Percentiles rank a stretch among this genome's conserved stretches.
phyloP scores from a whole-genome alignment of 169 alveolate genomes.

The Plasmodium coatneyi region DNA sequence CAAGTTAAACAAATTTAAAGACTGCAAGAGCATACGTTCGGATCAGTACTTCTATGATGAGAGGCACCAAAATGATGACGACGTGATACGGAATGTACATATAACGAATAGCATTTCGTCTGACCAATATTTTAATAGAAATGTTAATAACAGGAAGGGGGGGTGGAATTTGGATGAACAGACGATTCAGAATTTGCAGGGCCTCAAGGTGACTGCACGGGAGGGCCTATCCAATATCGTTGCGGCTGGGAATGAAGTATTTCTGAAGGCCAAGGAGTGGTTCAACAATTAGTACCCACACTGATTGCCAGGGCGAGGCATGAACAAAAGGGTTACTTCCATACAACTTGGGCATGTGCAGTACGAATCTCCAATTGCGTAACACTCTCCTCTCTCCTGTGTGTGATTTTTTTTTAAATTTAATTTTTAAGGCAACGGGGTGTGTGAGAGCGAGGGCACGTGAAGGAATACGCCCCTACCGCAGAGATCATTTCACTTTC shows the following conservation, averaged over 20 bases:
- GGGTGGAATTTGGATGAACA: slow-evolving; percentile 81
- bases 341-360: background rate
- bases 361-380: background rate
- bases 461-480: background rate
- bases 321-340: background rate
- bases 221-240: slow-evolving; percentile 83
- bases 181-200: slow-evolving; percentile 82
- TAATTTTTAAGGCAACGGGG: slow-evolving; percentile 19
- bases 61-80: slow-evolving; percentile 43
- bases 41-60: slow-evolving; percentile 83
- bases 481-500: background rate
- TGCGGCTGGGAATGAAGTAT: slow-evolving; percentile 80
- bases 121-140: slow-evolving; percentile 84
- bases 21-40: slow-evolving; percentile 79
- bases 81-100: slow-evolving; percentile 26
- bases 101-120: slow-evolving; percentile 79
- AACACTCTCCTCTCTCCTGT: background rate
- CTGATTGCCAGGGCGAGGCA: background rate
- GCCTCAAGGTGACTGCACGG: slow-evolving; percentile 72
- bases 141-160: slow-evolving; percentile 59
- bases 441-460: background rate
- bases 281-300: slow-evolving; percentile 65
- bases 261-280: slow-evolving; percentile 86
- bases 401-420: slow-evolving; percentile 12
- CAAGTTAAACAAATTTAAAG: slow-evolving; percentile 80